A percentile compares a stretch with the other conserved stretches of the same genome.
These are phyloP conservation scores for Populus simonii DNA, from an alignment of 345 rosid species.

Conservation along the genomic window DNA sequence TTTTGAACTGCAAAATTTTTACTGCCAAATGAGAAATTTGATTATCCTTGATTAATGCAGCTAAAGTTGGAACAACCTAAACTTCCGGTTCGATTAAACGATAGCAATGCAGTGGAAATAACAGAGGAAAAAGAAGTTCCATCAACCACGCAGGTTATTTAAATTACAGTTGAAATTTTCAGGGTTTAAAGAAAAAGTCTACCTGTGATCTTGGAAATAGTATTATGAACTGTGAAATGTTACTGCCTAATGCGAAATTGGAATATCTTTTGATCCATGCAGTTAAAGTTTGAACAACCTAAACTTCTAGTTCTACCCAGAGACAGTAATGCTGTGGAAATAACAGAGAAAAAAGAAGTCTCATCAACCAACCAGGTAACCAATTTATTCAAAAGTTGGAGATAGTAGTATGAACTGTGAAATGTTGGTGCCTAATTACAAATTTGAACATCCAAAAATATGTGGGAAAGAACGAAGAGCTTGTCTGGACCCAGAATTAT, in stretches of 20 bases:
- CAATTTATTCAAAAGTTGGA: background rate
- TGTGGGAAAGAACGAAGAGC: background rate
- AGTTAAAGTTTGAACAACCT: slow-evolving; percentile 1
- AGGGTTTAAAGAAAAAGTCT: too few relatives aligned
- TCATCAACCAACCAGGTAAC: slow-evolving; percentile 8
- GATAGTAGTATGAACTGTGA: background rate
- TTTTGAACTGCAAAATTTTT: background rate
- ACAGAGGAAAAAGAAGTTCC: slow-evolving; percentile 16
- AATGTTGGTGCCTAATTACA: background rate
- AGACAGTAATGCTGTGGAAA: slow-evolving; percentile 7
- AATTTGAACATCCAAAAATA: background rate
- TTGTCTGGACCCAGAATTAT: background rate
- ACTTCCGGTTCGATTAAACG: background rate
- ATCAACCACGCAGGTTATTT: slow-evolving; percentile 12
- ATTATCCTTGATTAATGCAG: background rate
- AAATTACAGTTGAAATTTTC: background rate
- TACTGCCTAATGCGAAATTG: background rate
- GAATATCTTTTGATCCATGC: background rate
- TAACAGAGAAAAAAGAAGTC: slow-evolving; percentile 16
- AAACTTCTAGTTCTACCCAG: background rate
- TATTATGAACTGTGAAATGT: background rate
- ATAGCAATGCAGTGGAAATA: slow-evolving; percentile 6
- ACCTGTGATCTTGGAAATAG: background rate
- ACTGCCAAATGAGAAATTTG: background rate
- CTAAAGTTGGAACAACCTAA: background rate